Evolutionary conservation across 2,329 filamentous ascomycete species (phyloP).

Genomic region (Diplodia sapinea): DNA sequence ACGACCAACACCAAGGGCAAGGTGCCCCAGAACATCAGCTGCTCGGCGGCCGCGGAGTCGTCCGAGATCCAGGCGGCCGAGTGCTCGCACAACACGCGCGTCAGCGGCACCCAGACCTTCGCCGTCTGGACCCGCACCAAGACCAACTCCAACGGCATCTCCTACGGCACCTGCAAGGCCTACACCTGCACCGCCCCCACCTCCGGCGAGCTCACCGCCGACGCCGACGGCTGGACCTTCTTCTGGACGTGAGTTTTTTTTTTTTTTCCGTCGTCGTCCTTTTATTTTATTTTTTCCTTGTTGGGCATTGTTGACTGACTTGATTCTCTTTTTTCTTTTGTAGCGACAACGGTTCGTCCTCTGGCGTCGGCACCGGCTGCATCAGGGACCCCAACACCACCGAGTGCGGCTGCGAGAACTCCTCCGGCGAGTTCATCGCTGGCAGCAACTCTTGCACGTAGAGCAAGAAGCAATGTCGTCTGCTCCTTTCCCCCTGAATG

Average conservation of each 20-base stretch:
- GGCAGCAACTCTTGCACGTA: slow-evolving; percentile 19
- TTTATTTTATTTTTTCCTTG: fast-evolving
- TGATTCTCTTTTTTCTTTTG: not conserved
- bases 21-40: slow-evolving; percentile 37
- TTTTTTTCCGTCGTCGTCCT: too few relatives aligned
- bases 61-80: slow-evolving; percentile 52
- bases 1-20: slow-evolving; percentile 47
- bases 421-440: slow-evolving; percentile 8
- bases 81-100: slow-evolving; percentile 51
- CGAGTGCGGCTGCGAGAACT: slow-evolving; percentile 28
- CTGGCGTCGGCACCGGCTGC: slow-evolving; percentile 39
- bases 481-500: not conserved
- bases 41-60: slow-evolving; percentile 41
- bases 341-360: slow-evolving; percentile 34
- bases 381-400: slow-evolving; percentile 37
- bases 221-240: slow-evolving; percentile 24
- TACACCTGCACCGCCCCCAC: slow-evolving; percentile 21
- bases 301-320: slow-evolving; percentile 1
- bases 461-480: not conserved
- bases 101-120: slow-evolving; percentile 46
- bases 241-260: slow-evolving; percentile 19
- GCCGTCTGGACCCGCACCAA: slow-evolving; percentile 46
- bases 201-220: not conserved
- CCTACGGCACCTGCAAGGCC: slow-evolving; percentile 50
- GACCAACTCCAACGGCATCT: slow-evolving; percentile 54